Base-by-base conservation (phyloP, 2,329 filamentous ascomycete genomes). In the Cercospora zeina region DNA sequence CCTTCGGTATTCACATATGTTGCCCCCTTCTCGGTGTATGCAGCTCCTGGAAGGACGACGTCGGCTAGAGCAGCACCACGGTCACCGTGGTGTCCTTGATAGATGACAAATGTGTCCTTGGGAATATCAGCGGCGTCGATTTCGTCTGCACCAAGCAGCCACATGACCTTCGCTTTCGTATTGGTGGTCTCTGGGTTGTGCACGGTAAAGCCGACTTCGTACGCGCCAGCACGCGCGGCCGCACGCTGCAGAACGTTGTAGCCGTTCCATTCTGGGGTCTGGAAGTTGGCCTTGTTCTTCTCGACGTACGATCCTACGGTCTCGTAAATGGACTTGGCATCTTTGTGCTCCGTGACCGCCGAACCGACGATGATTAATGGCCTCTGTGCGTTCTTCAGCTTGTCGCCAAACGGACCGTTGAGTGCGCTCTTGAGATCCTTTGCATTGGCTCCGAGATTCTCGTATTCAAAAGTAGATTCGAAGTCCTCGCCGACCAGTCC, bases 1-100 rank as follows among this genome's bases (percentile, higher is more conserved):
- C 95, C 95, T 79, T 99, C 95, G 0, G 95, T 97, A 85, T 97
- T 99, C 79, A 99, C 86, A 74, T 96, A 99, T 49, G 95, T 99
- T 63, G 87, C 93, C 24, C 89, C 87, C 83, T 97, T 99, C 82
- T 99, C 95, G 24, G 93, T 97, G 81, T 97, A 99, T 11, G 95
- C 92, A 55, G 92, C 92, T 69, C 92, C 93, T 30, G 95, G 95
- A 19, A 99, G 89, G 69, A 99, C 85, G 62, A 99, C 86, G 73
- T 99, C 93, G 54, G 95, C 95, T 65, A 97, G 86, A 78, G 96
- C 89, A 59, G 95, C 95, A 67, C 93, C 95, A 58, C 86, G 86
- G 80, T 99, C 95, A 78, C 95, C 95, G 78, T 99, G 95, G 78
- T 99, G 95, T 68, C 95, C 95, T 79, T 99, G 95, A 82, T 99